Base-by-base conservation (phyloP, 495 filamentous ascomycete species). In the Halenospora varia region DNA sequence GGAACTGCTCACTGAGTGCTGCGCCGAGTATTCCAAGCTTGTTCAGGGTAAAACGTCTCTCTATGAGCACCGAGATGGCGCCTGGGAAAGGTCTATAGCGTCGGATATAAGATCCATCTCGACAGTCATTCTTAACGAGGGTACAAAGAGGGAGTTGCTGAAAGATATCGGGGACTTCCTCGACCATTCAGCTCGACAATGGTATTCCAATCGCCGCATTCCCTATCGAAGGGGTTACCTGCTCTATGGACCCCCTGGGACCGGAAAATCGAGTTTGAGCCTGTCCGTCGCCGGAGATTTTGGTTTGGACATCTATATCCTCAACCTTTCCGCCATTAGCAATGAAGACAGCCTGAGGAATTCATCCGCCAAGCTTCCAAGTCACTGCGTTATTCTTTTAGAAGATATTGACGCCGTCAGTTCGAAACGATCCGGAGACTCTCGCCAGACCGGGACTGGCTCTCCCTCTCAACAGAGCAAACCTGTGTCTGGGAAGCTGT, bases 201-300 rank as follows among this genome's bases (percentile, higher is more conserved):
- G 53, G 53, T 56, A 56, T 49, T 48, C 25, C 53, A 40, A 56
- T 20, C 41, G 53, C n/a, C 50, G 35, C 25, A 90, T 59, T 95
- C n/a, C n/a, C n/a, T n/a, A n/a, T n/a, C n/a, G n/a, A n/a, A n/a
- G n/a, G n/a, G n/a, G n/a, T n/a, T n/a, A 94, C 50, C 86, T 97
- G 60, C 78, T 97, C 10, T 86, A 91, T 51, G 93, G 92, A 25
- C 91, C 93, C 18, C 92, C 92, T 8, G 92, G 92, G 64, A 97
- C 72, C 6, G 81, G 81, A 20, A 84, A 84, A 62, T 77, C 73
- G 24, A 80, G 77, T 2, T 69, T 83, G n/a, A 76, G 73, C 44
- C 77, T 88, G 20, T 84, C 86, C 0, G 68, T 86, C 11, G 85
- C 86, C 8, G 84, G 85, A 2, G 76, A 77, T 59, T 88, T 87